These are phyloP conservation scores for Candida schatavii DNA, from an alignment of 805 yeast species.

Conservation along the genomic window DNA sequence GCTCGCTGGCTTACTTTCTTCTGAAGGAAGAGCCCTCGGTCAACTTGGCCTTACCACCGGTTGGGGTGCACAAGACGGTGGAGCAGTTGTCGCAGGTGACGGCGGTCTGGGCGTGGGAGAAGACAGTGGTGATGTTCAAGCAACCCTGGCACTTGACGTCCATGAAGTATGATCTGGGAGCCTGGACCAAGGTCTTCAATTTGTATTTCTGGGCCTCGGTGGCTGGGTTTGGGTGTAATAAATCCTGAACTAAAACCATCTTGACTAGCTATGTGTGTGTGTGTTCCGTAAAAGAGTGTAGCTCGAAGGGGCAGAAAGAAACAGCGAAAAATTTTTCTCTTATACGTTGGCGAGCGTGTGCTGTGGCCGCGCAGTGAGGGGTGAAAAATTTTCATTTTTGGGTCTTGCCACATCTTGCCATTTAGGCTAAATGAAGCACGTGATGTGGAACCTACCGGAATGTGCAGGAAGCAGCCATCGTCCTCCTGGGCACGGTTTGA, in stretches of 20 bases:
- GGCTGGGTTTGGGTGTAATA: slow-evolving; percentile 39
- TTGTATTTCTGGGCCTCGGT: slow-evolving; percentile 38
- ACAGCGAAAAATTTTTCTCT: neutral
- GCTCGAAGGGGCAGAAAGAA: neutral
- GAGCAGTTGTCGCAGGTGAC: slow-evolving; percentile 42
- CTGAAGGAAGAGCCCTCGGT: slow-evolving; percentile 42
- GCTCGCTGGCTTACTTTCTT: slow-evolving; percentile 32
- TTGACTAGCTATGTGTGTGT: slow-evolving; percentile 3
- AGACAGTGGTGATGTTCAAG: slow-evolving; percentile 40
- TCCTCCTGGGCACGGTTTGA: too few species aligned
- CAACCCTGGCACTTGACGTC: slow-evolving; percentile 44
- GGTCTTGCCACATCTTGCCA: slow-evolving; percentile 7
- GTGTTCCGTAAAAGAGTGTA: neutral
- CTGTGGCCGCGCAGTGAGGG: neutral
- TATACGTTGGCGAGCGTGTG: neutral
- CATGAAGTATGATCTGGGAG: slow-evolving; percentile 42
- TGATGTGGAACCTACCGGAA: too few species aligned
- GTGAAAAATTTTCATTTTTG: slow-evolving; percentile 1
- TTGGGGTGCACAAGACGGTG: slow-evolving; percentile 39
- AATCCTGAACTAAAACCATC: slow-evolving; percentile 43
- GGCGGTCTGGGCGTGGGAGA: slow-evolving; percentile 43
- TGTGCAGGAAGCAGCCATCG: too few species aligned
- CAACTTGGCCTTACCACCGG: slow-evolving; percentile 44
- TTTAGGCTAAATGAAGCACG: neutral
- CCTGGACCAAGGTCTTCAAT: slow-evolving; percentile 38